Percentiles rank a stretch among this genome's conserved stretches.
These are phyloP conservation scores for Cornus florida DNA, from an alignment of 148 eudicot species.

Conservation along the genomic window DNA sequence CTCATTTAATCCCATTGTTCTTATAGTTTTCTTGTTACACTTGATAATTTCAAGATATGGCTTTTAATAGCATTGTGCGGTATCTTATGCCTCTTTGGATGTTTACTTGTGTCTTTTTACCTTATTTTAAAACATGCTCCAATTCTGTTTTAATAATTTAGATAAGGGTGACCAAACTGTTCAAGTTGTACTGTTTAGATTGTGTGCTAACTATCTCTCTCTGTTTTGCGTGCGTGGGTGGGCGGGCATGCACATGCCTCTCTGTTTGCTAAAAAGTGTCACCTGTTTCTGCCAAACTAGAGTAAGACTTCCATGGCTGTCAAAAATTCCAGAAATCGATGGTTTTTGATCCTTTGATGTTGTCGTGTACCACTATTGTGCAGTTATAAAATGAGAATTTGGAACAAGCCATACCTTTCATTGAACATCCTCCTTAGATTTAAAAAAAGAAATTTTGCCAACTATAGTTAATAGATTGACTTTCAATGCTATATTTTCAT, in stretches of 20 bases:
- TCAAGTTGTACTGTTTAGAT: neutral
- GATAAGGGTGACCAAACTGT: neutral
- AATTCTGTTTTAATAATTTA: neutral
- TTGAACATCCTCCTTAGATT: neutral
- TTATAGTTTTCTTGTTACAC: neutral
- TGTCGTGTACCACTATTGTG: no score
- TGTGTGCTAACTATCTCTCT: neutral
- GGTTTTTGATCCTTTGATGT: neutral
- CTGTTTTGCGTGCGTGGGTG: neutral
- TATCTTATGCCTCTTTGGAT: neutral
- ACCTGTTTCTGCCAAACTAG: neutral
- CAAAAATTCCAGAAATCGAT: neutral
- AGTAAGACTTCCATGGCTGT: neutral
- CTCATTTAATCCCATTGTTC: neutral
- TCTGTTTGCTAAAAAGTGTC: neutral
- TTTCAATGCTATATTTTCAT: neutral
- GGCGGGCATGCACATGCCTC: neutral
- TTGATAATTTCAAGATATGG: neutral
- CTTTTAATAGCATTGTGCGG: conserved; percentile 1
- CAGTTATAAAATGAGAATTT: neutral
- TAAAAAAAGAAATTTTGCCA: no score
- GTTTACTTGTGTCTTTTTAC: neutral
- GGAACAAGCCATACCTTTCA: no score
- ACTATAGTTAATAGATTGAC: no score
- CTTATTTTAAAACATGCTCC: neutral